Base-by-base conservation (phyloP, 805 yeast species). In the Myxozyma geophila region DNA sequence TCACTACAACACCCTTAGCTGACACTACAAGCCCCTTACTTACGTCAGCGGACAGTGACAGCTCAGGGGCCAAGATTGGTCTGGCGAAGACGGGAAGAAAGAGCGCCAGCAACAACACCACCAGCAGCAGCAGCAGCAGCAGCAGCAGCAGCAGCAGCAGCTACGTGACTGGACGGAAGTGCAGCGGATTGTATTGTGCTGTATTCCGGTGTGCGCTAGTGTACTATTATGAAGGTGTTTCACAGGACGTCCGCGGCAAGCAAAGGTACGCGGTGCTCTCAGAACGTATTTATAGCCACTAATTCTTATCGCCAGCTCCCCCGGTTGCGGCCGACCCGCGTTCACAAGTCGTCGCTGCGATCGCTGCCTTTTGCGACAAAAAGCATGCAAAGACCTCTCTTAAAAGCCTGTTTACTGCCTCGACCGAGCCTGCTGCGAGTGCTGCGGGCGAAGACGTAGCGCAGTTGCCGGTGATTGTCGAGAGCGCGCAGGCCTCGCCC, bases 401-500 rank as follows among this genome's bases (percentile, higher is more conserved):
- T 28, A 57, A 39, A n/a, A 58, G 40, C n/a, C 44, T 51, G 9
- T 49, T 48, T 46, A 21, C 41, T 17, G 35, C 46, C 19, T 54
- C 57, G 9, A 36, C 49, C n/a, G 12, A 47, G 21, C 10, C 55
- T 9, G 15, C 64, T 8, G 17, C 55, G 7, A n/a, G 40, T 13
- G 54, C 50, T 10, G 37, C 19, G 23, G 40, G 23, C 12, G 64
- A 61, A 21, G 67, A 66, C 36, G 48, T 66, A 17, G 35, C 54
- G 21, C 58, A 44, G 36, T 60, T 66, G n/a, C 69, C 69, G 13
- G 44, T 49, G 7, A 66, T 66, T 47, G 64, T 66, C 64, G 69
- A 66, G 15, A 54, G 58, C 47, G 67, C 67, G 36, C 55, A 58
- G 17, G 54, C 69, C 12, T 56, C 62, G 8, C 64, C 67, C n/a